Conservation (phyloP, 139 green algal species). For the Chara braunii region DNA sequence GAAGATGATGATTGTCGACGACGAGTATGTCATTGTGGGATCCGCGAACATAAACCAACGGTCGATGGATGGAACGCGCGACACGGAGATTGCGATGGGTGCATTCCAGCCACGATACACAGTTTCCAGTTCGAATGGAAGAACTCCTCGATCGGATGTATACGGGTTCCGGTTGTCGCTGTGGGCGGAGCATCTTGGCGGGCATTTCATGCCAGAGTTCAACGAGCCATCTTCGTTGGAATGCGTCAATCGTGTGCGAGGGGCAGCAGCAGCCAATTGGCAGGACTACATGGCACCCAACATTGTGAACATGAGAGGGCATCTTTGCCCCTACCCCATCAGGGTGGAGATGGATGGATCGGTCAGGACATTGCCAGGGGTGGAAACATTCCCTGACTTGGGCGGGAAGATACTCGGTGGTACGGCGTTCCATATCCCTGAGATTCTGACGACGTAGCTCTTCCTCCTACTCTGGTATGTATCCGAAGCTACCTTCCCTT, state of each 20-base stretch:
- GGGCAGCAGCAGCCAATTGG: neutral
- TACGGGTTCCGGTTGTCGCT: constrained; percentile 40
- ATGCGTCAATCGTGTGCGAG: constrained; percentile 7
- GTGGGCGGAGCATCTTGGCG: constrained; percentile 39
- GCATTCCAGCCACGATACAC: constrained; percentile 8
- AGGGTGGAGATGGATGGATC: constrained; percentile 20
- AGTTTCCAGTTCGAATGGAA: neutral
- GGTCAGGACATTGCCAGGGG: constrained; percentile 6
- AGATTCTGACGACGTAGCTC: constrained; percentile 36
- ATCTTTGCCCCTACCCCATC: constrained; percentile 45
- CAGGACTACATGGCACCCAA: constrained; percentile 9
- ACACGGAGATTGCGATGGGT: constrained; percentile 2
- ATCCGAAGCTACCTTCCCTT: too few relatives aligned
- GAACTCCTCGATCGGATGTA: constrained; percentile 17
- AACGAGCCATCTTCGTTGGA: neutral
- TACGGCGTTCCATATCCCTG: constrained; percentile 15
- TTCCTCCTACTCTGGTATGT: too few relatives aligned
- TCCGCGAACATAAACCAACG: constrained; percentile 52
- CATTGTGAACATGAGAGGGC: constrained; percentile 29
- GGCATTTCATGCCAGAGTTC: neutral
- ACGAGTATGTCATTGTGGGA: constrained; percentile 49
- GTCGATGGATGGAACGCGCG: constrained; percentile 42
- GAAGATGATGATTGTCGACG: constrained; percentile 50
- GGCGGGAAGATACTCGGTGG: constrained; percentile 26
- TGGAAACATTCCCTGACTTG: constrained; percentile 32